Evolutionary conservation across 768 basidiomycete genomes (phyloP).

Genomic region (Kwoniella dejecticola): DNA sequence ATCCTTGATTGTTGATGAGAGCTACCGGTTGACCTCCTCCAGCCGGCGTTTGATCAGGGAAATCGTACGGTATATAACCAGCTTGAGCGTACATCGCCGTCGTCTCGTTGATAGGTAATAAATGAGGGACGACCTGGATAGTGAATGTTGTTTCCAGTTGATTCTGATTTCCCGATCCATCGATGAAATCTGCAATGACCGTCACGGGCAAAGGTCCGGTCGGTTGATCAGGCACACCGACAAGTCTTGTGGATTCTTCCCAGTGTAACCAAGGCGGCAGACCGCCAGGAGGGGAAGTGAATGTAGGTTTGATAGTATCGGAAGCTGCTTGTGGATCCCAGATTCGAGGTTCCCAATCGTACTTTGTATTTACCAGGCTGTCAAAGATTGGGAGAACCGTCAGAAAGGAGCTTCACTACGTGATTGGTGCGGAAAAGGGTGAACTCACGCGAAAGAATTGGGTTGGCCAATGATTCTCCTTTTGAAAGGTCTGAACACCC

Average conservation of each 20-base stretch:
- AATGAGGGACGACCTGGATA: slow-evolving; percentile 22
- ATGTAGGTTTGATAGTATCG: slow-evolving; percentile 74
- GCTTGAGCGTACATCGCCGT: slow-evolving; percentile 24
- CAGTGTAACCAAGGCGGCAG: slow-evolving; percentile 86
- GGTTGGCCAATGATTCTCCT: slow-evolving; percentile 84
- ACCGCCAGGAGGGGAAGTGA: slow-evolving; percentile 67
- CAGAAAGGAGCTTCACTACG: too few species aligned
- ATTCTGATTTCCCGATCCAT: slow-evolving; percentile 24
- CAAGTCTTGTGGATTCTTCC: slow-evolving; percentile 70
- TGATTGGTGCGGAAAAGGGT: neutral
- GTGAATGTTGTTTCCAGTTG: slow-evolving; percentile 24
- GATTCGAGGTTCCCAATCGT: slow-evolving; percentile 88
- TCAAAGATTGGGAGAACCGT: neutral
- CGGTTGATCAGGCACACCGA: slow-evolving; percentile 75
- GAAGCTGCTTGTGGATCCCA: slow-evolving; percentile 96
- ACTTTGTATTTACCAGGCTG: slow-evolving; percentile 61
- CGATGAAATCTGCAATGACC: slow-evolving; percentile 63
- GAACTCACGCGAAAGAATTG: slow-evolving; percentile 66
- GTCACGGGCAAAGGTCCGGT: slow-evolving; percentile 75
- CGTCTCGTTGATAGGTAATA: slow-evolving; percentile 20
- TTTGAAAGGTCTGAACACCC: slow-evolving; percentile 86
- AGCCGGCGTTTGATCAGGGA: slow-evolving; percentile 9
- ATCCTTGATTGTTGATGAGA: slow-evolving; percentile 2
- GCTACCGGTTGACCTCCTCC: neutral
- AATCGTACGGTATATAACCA: slow-evolving; percentile 18